These are phyloP conservation scores for Ophiostoma populinum DNA, from an alignment of 2,329 filamentous ascomycete genomes.

Conservation along the genomic window DNA sequence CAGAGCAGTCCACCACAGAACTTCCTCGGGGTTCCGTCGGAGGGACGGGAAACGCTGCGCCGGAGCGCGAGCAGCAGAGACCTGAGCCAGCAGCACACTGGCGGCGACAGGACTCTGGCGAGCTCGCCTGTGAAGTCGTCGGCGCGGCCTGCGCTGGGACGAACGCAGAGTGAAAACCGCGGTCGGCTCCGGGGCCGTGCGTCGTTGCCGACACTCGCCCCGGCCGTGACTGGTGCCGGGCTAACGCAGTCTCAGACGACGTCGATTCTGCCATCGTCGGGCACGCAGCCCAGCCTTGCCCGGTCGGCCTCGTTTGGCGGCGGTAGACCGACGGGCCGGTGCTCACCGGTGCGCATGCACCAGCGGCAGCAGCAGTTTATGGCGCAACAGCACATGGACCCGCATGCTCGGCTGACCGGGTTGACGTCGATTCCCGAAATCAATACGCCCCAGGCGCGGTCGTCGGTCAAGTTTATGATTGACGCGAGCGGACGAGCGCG, in stretches of 20 bases:
- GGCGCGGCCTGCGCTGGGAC: slow-evolving; percentile 30
- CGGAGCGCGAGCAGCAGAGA: slow-evolving; percentile 30
- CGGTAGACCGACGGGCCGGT: slow-evolving; percentile 26
- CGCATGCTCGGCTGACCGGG: slow-evolving; percentile 32
- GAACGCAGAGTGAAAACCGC: slow-evolving; percentile 37
- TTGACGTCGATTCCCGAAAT: slow-evolving; percentile 40
- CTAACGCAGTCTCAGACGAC: neutral
- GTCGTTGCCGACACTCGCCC: slow-evolving; percentile 29
- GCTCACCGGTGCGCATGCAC: slow-evolving; percentile 35
- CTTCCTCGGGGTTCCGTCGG: slow-evolving; percentile 16
- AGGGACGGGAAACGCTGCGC: slow-evolving; percentile 22
- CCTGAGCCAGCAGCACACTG: slow-evolving; percentile 22
- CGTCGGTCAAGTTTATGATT: slow-evolving; percentile 45
- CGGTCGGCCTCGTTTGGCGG: slow-evolving; percentile 20
- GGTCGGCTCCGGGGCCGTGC: slow-evolving; percentile 24
- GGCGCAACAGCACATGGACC: slow-evolving; percentile 8
- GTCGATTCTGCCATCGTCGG: neutral
- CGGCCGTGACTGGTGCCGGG: slow-evolving; percentile 21
- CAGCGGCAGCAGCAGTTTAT: slow-evolving; percentile 4
- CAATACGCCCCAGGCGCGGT: slow-evolving; percentile 24
- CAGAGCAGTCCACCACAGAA: slow-evolving; percentile 12
- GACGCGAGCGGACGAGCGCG: slow-evolving; percentile 42
- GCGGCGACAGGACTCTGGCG: slow-evolving; percentile 22
- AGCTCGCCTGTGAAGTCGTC: slow-evolving; percentile 35
- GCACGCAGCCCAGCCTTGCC: slow-evolving; percentile 15